Evolutionary conservation across 176 grass and related monocot species (phyloP).

Genomic region (Musa troglodytarum): DNA sequence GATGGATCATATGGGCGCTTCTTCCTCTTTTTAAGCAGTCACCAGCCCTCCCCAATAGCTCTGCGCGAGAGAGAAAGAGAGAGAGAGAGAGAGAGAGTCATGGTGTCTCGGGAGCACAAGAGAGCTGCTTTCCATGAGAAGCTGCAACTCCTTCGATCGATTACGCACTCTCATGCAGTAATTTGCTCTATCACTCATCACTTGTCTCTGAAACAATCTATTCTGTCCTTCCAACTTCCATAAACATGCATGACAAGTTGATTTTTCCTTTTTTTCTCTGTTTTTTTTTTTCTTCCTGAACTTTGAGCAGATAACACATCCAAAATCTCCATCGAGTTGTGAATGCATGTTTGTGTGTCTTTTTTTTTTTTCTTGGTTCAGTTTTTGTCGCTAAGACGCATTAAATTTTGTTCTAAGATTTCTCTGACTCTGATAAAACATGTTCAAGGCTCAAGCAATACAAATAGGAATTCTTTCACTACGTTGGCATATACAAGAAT

Average conservation of each 20-base stretch:
- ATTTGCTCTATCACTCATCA: slow-evolving; percentile 2
- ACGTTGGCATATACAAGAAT: too few species aligned
- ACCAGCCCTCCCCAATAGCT: background rate
- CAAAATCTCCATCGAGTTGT: too few species aligned
- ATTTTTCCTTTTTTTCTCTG: too few species aligned
- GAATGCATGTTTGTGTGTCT: too few species aligned
- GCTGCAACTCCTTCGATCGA: slow-evolving; percentile 21
- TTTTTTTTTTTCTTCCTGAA: too few species aligned
- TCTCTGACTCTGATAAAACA: too few species aligned
- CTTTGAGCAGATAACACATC: too few species aligned
- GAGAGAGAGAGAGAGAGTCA: background rate
- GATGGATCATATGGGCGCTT: background rate
- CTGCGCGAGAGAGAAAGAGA: background rate
- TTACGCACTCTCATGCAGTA: slow-evolving; percentile 26
- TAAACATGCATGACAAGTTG: background rate
- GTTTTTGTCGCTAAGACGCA: too few species aligned
- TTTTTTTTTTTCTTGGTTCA: too few species aligned
- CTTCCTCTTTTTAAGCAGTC: slow-evolving; percentile 11
- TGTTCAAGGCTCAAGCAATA: too few species aligned
- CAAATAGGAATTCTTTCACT: too few species aligned
- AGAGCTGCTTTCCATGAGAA: slow-evolving; percentile 20
- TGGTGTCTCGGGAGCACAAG: slow-evolving; percentile 22
- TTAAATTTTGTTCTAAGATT: too few species aligned
- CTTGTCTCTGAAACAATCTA: background rate
- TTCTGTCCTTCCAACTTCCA: background rate